Evolutionary conservation across 139 green algal species (phyloP), one percentile per base, ranked within the genome.

Genomic region (Chlorella sp.): DNA sequence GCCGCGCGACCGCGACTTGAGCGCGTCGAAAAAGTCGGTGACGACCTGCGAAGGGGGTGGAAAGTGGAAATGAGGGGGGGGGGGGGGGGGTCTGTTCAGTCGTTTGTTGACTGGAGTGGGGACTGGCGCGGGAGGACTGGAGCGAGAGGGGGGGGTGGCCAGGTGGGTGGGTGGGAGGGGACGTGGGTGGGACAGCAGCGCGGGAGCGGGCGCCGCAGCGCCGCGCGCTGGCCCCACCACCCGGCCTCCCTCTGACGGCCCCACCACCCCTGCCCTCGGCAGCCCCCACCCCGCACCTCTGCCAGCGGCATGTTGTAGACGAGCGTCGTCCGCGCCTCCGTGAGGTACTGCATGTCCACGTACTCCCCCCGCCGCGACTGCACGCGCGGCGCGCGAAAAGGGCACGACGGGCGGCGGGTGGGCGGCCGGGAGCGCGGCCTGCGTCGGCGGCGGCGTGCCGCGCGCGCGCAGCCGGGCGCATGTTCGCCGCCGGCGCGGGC

Each of bases 11-110:
- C 93, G 77, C 12, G 84, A 94, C 88, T 98, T 99, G 53, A 98
- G 85, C 72, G 96, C 83, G 82, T 99, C 95, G 72, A 98, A 99
- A 80, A 97, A 99, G 83, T 99, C 95, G 36, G 91, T 97, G 12
- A 99, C 94, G 42, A 99, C 94, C 82, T 87, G 77, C 48, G 33
- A 5, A 0, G 25, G 11, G 19, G 31, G 19, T 0, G 58, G 42
- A 31, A 56, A 19, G 41, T 11, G 33, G 11, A 59, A n/a, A n/a
- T n/a, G n/a, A n/a, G n/a, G n/a, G n/a, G n/a, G 63, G 63, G 40
- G 25, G 14, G 68, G 23, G 21, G 12, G 53, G 40, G 36, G 25
- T 33, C 14, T 61, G 53, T 61, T 23, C 19, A 61, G 7, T 29
- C 29, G 53, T n/a, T 31, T 2, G n/a, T n/a, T n/a, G n/a, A n/a